Conservation (phyloP, 2,329 filamentous ascomycete species). For the Diaporthe longicolla region DNA sequence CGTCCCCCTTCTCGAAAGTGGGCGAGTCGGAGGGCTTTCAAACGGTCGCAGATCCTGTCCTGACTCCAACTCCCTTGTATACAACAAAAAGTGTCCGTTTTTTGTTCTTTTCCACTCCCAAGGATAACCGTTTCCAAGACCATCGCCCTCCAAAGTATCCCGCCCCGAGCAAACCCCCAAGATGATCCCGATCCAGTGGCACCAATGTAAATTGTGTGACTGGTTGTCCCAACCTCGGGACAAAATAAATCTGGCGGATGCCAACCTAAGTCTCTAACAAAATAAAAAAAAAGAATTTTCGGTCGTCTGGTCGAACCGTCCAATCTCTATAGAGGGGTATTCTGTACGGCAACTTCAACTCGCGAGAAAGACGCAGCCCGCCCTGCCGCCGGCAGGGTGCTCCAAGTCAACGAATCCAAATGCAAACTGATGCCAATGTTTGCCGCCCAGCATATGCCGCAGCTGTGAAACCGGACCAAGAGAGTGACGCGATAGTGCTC, state of each 20-base stretch:
- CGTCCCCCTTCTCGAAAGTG: conserved; percentile 21
- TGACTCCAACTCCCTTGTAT: conserved; percentile 34
- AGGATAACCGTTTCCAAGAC: conserved; percentile 32
- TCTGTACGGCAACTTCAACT: conserved; percentile 41
- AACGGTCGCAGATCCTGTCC: conserved; percentile 4
- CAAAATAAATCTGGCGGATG: conserved; percentile 13
- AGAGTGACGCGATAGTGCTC: conserved; percentile 37
- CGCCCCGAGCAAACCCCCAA: conserved; percentile 7
- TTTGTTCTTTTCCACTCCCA: conserved; percentile 34
- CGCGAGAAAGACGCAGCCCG: conserved; percentile 35
- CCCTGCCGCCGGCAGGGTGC: conserved; percentile 29
- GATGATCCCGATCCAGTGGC: conserved; percentile 31
- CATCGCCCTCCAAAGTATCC: conserved; percentile 5
- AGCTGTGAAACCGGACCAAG: conserved; percentile 28
- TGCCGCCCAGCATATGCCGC: conserved; percentile 38
- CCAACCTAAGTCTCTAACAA: conserved; percentile 31
- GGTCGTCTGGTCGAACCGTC: conserved; percentile 36
- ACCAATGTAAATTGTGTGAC: conserved; percentile 34
- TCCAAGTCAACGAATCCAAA: conserved; percentile 42
- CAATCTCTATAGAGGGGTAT: conserved; percentile 44
- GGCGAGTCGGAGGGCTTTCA: background rate
- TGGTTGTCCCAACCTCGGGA: conserved; percentile 26
- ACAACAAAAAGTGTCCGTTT: conserved; percentile 25
- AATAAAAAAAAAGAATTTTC: conserved; percentile 34
- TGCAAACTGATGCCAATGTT: conserved; percentile 37